Evolutionary conservation across 2,329 filamentous ascomycete genomes (phyloP).

Genomic region (Setomelanomma holmii): DNA sequence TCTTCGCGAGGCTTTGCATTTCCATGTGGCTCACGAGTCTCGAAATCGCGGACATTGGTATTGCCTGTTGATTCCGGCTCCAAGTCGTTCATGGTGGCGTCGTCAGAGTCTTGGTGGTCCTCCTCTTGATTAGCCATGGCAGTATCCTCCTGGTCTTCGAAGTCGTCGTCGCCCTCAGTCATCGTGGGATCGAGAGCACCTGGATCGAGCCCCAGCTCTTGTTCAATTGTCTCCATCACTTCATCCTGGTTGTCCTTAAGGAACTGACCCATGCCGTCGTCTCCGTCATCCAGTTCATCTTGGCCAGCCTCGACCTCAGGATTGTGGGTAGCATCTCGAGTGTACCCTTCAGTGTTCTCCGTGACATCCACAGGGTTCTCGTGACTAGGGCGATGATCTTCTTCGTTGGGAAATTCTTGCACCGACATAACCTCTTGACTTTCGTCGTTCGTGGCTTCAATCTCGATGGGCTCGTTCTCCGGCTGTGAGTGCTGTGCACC

Average conservation of each 20-base stretch:
- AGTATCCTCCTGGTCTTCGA: not conserved
- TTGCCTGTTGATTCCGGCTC: no score
- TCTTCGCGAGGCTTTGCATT: no score
- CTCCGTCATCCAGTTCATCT: not conserved
- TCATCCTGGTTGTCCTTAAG: constrained; percentile 1
- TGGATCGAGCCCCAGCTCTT: not conserved
- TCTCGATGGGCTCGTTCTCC: not conserved
- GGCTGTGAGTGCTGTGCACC: not conserved
- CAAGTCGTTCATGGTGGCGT: not conserved
- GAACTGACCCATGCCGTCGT: not conserved
- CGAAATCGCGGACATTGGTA: no score
- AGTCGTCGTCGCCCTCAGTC: not conserved
- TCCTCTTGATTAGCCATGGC: not conserved
- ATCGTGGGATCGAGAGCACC: not conserved
- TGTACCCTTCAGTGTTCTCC: not conserved
- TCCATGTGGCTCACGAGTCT: no score
- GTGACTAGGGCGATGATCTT: not conserved
- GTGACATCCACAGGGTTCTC: not conserved
- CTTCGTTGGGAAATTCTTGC: not conserved
- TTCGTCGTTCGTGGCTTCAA: not conserved
- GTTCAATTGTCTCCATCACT: constrained; percentile 3
- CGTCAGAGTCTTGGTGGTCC: not conserved
- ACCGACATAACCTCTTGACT: not conserved
- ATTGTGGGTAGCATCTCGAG: not conserved
- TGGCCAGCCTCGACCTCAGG: not conserved